phyloP scores from a whole-genome alignment of 2,329 filamentous ascomycete species.

The Trichothecium sympodiale region DNA sequence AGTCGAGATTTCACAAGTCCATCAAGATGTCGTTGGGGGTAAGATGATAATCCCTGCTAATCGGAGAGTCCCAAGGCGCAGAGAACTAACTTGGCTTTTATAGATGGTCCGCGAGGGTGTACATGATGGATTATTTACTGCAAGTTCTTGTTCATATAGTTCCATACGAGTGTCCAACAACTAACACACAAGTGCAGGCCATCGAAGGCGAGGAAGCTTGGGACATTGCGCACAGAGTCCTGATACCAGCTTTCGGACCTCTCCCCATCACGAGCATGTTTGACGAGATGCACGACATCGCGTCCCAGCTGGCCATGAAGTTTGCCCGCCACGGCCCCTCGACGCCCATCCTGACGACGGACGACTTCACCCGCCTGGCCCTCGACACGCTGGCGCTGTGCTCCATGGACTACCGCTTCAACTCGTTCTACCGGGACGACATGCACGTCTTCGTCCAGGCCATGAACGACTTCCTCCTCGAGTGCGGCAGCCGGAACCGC shows the following conservation, averaged over 20 bases:
- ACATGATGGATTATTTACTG: constrained; percentile 57
- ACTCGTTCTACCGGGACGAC: constrained; percentile 59
- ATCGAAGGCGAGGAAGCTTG: constrained; percentile 32
- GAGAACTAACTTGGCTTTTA: constrained; percentile 21
- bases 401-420: constrained; percentile 60
- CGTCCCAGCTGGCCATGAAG: constrained; percentile 54
- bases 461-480: constrained; percentile 48
- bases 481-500: constrained; percentile 32
- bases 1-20: constrained; percentile 51
- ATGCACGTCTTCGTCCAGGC: constrained; percentile 58
- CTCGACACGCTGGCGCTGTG: constrained; percentile 63
- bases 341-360: constrained; percentile 45
- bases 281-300: constrained; percentile 55
- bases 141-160: background rate
- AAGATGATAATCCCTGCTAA: too few species aligned
- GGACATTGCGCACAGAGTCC: constrained; percentile 53
- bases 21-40: constrained; percentile 35
- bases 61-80: too few species aligned
- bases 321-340: constrained; percentile 54
- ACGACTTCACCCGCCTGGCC: constrained; percentile 62
- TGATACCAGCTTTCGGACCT: constrained; percentile 61
- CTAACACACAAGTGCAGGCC: background rate
- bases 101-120: constrained; percentile 35
- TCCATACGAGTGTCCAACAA: background rate
- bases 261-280: constrained; percentile 59